Conservation (phyloP, 176 grass and related monocot genomes). For the Aegilops tauschii region DNA sequence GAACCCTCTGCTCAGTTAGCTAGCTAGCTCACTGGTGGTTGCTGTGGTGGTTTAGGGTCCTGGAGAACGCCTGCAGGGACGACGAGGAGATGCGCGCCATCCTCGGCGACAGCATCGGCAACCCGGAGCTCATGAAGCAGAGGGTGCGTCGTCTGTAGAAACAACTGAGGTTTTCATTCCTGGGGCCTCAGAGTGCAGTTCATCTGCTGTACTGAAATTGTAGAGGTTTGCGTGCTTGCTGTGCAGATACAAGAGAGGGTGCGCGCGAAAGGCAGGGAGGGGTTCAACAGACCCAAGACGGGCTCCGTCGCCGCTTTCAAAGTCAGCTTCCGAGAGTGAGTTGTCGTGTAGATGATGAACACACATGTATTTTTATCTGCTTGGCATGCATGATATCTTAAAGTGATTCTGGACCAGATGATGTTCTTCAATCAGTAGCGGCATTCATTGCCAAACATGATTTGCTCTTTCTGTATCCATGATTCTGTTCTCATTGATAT, state of each 20-base stretch:
- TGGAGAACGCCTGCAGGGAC: slow-evolving; percentile 88
- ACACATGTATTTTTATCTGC: not conserved
- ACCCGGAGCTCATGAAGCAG: slow-evolving; percentile 91
- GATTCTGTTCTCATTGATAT: not conserved
- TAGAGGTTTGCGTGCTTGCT: not conserved
- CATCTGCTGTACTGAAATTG: not conserved
- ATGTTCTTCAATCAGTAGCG: not conserved
- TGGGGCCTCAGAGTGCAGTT: not conserved
- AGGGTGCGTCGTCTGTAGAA: slow-evolving; percentile 38
- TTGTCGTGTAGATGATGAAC: not conserved
- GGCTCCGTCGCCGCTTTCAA: slow-evolving; percentile 80
- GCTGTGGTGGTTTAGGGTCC: slow-evolving; percentile 48
- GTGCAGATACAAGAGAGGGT: slow-evolving; percentile 84
- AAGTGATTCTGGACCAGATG: not conserved
- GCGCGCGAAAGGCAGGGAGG: slow-evolving; percentile 61
- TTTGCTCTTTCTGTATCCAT: not conserved
- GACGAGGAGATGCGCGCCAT: slow-evolving; percentile 78
- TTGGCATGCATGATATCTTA: not conserved
- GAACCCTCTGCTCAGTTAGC: not conserved
- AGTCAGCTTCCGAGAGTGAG: slow-evolving; percentile 94
- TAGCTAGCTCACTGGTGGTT: not conserved
- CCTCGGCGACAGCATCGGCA: slow-evolving; percentile 90
- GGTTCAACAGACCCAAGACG: slow-evolving; percentile 67
- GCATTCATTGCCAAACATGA: not conserved
- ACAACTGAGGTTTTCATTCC: not conserved